Percentiles rank a stretch among this genome's conserved stretches.
Conservation (phyloP, 2,329 filamentous ascomycete genomes). For the Chalaropsis ovoidea region DNA sequence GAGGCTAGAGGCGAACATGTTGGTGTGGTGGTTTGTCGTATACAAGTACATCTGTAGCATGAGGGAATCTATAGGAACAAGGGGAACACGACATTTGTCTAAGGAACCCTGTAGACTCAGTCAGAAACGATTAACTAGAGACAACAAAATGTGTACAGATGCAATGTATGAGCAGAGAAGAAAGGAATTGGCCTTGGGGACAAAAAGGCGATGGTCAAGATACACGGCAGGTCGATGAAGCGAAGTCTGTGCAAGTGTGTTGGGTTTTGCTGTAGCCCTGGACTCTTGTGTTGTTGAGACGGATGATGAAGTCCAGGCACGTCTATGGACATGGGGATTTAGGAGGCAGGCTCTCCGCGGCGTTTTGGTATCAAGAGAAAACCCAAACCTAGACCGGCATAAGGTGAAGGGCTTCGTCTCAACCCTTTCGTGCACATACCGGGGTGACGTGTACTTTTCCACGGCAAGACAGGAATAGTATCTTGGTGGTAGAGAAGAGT, state of each 20-base stretch:
- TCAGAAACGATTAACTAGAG: conserved; percentile 5
- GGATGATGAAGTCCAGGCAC: not conserved
- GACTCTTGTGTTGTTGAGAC: not conserved
- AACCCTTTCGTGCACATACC: not conserved
- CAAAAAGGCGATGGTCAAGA: conserved; percentile 13
- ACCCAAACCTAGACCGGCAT: no score
- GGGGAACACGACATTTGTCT: not conserved
- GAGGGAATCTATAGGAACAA: not conserved
- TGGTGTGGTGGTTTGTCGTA: not conserved
- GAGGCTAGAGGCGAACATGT: not conserved
- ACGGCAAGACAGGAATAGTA: not conserved
- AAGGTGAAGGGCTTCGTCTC: not conserved
- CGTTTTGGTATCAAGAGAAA: not conserved
- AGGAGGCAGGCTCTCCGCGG: no score
- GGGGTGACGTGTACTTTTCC: not conserved
- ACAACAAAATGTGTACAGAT: conserved; percentile 7
- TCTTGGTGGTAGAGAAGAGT: not conserved
- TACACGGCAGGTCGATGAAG: conserved; percentile 8
- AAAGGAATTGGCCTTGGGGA: not conserved
- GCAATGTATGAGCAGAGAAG: not conserved
- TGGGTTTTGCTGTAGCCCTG: not conserved
- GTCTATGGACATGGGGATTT: no score
- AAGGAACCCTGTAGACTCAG: conserved; percentile 3
- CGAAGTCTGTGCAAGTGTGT: conserved; percentile 6
- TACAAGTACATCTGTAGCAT: not conserved